Evolutionary conservation across 129 eudicot species (phyloP).

Genomic region (Arctium minus): DNA sequence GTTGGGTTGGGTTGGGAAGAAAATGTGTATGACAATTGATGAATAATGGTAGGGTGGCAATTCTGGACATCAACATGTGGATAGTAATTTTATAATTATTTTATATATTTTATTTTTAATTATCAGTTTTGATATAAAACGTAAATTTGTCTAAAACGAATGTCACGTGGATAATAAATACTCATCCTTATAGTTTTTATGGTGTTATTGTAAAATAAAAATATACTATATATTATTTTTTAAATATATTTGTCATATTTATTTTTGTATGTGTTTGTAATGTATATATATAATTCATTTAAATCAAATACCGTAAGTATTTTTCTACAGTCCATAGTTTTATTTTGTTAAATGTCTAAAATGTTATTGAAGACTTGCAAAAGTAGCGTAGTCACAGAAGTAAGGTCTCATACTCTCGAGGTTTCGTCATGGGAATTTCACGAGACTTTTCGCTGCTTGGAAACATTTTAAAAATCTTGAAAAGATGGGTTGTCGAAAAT

Average conservation of each 20-base stretch:
- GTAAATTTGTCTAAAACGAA: neutral
- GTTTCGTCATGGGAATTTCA: too few species aligned
- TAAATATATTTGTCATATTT: neutral
- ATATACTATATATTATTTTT: neutral
- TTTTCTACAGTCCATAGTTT: neutral
- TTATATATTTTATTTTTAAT: neutral
- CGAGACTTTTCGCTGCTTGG: too few species aligned
- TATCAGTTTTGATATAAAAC: neutral
- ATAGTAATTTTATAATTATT: neutral
- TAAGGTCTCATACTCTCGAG: too few species aligned
- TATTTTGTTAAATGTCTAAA: neutral
- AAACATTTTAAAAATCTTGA: neutral
- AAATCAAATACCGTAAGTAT: neutral
- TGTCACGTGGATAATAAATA: neutral
- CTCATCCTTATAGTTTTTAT: neutral
- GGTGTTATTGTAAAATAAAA: neutral
- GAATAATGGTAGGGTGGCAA: neutral
- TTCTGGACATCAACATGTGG: constrained; percentile 8
- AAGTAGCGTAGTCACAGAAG: too few species aligned
- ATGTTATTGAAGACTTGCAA: neutral
- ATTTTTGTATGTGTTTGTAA: neutral
- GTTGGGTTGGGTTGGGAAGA: constrained; percentile 1
- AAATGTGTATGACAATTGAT: neutral
- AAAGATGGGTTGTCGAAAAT: neutral
- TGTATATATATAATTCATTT: neutral